A percentile compares a stretch with the other conserved stretches of the same genome.
Conservation (phyloP, 345 rosid species). For the Jatropha curcas region DNA sequence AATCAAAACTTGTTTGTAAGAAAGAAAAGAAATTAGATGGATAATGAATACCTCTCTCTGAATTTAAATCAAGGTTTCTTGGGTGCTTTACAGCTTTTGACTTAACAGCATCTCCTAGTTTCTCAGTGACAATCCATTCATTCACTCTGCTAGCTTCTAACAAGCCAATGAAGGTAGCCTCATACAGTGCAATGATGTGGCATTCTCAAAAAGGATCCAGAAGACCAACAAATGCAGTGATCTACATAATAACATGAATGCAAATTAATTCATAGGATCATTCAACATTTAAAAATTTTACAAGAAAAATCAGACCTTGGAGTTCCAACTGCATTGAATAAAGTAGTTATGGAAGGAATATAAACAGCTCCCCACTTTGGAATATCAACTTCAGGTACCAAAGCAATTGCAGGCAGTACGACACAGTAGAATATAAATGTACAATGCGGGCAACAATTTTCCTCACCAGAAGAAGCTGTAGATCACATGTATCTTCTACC, state of each 20-base stretch:
- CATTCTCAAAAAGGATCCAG: slow-evolving; percentile 98
- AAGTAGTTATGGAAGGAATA: slow-evolving; percentile 73
- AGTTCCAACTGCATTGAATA: slow-evolving; percentile 91
- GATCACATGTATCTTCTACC: slow-evolving; percentile 94
- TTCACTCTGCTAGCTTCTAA: slow-evolving; percentile 85
- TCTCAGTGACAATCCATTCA: slow-evolving; percentile 97
- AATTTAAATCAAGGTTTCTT: slow-evolving; percentile 59
- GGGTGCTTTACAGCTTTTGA: slow-evolving; percentile 51
- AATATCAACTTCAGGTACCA: slow-evolving; percentile 83
- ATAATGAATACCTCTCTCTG: slow-evolving; percentile 62
- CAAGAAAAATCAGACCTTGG: slow-evolving; percentile 57
- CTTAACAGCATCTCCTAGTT: slow-evolving; percentile 79
- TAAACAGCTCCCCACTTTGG: slow-evolving; percentile 95
- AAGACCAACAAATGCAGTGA: slow-evolving; percentile 80
- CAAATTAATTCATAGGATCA: no score
- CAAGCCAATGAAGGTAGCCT: slow-evolving; percentile 87
- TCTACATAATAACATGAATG: slow-evolving; percentile 36
- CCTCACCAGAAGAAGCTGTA: slow-evolving; percentile 91
- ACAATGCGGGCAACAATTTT: slow-evolving; percentile 85
- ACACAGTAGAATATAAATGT: slow-evolving; percentile 83
- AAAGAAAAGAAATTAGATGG: no score
- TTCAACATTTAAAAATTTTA: no score
- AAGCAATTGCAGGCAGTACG: slow-evolving; percentile 80
- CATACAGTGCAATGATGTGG: slow-evolving; percentile 84
- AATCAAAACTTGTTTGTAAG: no score